Percentiles rank a stretch among this genome's conserved stretches.
phyloP scores from a whole-genome alignment of 257 asterid species.

The Paraleonurus japonicus region DNA sequence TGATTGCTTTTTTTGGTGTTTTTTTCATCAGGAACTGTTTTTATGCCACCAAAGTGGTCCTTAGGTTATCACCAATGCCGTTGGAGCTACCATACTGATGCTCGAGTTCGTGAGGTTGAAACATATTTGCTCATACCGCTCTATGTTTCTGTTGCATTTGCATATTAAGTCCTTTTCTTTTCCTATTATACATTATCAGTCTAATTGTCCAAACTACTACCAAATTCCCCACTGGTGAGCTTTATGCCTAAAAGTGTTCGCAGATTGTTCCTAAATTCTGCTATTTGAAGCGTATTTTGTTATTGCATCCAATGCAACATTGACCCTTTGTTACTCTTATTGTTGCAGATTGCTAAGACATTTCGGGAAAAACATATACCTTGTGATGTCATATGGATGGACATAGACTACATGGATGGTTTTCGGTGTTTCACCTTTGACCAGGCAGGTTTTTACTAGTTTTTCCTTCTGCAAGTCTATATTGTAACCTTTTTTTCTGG shows the following conservation, averaged over 20 bases:
- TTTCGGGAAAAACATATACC: constrained; percentile 90
- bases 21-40: constrained; percentile 67
- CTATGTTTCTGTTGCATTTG: neutral
- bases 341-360: constrained; percentile 73
- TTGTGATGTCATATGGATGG: constrained; percentile 99
- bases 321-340: constrained; percentile 18
- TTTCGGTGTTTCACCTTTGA: constrained; percentile 95
- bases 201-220: neutral
- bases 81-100: constrained; percentile 85
- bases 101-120: constrained; percentile 85
- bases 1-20: constrained; percentile 13
- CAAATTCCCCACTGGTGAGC: neutral
- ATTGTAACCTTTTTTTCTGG: neutral
- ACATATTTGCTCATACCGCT: constrained; percentile 9
- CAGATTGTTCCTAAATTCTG: neutral
- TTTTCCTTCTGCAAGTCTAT: constrained; percentile 6
- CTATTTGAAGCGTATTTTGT: constrained; percentile 9
- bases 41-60: constrained; percentile 98
- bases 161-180: neutral
- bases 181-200: neutral
- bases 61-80: constrained; percentile 99
- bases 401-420: constrained; percentile 97
- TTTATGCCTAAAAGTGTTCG: neutral
- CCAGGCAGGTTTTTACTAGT: constrained; percentile 46
- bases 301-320: neutral